Percentiles rank a stretch among this genome's conserved stretches.
Evolutionary conservation across 73 alveolate species (phyloP).

Genomic region (Stentor roeselii): DNA sequence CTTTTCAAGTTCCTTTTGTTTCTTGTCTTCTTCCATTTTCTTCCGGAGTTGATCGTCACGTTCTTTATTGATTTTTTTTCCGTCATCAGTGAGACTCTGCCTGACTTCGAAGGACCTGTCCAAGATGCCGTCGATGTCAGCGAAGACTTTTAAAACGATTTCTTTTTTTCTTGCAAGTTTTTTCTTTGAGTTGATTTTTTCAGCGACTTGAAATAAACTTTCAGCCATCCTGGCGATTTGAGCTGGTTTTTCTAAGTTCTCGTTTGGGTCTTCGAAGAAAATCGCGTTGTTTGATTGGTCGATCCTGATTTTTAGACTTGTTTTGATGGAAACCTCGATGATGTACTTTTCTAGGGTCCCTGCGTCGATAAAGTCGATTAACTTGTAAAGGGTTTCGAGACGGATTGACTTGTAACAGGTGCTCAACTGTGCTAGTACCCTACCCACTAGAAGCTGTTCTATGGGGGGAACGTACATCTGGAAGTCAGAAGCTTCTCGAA

Average conservation of each 20-base stretch:
- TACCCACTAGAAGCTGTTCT: conserved; percentile 10
- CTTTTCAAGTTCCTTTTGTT: conserved; percentile 4
- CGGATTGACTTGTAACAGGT: neutral
- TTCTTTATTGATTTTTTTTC: neutral
- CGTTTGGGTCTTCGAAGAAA: neutral
- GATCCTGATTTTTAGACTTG: neutral
- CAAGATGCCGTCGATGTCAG: neutral
- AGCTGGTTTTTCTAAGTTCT: neutral
- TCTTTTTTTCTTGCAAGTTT: neutral
- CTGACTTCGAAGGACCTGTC: neutral
- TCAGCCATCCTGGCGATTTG: neutral
- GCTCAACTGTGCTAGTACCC: conserved; percentile 21
- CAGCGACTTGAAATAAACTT: neutral
- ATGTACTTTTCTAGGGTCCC: conserved; percentile 19
- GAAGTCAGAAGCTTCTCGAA: conserved; percentile 6
- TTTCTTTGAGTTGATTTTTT: neutral
- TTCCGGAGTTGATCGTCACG: neutral
- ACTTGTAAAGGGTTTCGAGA: neutral
- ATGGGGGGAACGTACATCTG: neutral
- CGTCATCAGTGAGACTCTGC: neutral
- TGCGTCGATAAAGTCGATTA: neutral
- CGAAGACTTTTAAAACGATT: neutral
- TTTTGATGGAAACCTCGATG: neutral
- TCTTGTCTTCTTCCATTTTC: neutral
- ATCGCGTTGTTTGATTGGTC: neutral